Evolutionary conservation across 2,329 filamentous ascomycete genomes (phyloP), one percentile per base, ranked within the genome.

Genomic region (Claviceps cyperi): DNA sequence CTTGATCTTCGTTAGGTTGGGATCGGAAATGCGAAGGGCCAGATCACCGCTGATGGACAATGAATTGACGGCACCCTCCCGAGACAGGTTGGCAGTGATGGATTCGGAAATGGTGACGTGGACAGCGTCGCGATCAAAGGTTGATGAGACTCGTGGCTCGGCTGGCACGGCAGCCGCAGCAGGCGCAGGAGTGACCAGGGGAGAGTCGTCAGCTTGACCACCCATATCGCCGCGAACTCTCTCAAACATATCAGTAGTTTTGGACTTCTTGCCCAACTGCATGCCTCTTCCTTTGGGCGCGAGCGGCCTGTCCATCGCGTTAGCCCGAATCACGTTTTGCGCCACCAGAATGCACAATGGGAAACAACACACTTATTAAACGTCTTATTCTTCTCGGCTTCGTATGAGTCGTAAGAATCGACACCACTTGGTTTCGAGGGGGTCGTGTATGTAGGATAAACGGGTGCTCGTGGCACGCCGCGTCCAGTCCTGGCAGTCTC

Each of bases 231-330:
- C 87, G 57, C 89, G 84, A 36, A 98, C 90, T 61, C 90, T 86
- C 69, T 97, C 91, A 65, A 94, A 97, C 76, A 97, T 95, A 66
- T 94, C 91, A 32, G 86, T 94, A 21, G 87, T 90, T 74, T 97
- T 97, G 53, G 87, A 94, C 73, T 98, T 98, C 75, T 97, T 97
- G 69, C 92, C 92, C 51, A 98, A 75, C 68, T 97, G 91, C 94
- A 98, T 98, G 58, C 92, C 92, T 74, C 98, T 98, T 60, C 88
- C 89, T 70, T 94, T 88, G 52, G 83, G 78, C 47, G 86, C 79
- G 61, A 79, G 64, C 47, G 76, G 71, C 62, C 74, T 79, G 55
- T n/a, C 46, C 43, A 28, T 37, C 17, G n/a, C 9, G 35, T 49
- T 43, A 39, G 28, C 43, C 35, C 17, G 14, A 37, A n/a, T 7